Base-by-base conservation (phyloP, 768 basidiomycete species). In the Pleurotus pulmonarius region DNA sequence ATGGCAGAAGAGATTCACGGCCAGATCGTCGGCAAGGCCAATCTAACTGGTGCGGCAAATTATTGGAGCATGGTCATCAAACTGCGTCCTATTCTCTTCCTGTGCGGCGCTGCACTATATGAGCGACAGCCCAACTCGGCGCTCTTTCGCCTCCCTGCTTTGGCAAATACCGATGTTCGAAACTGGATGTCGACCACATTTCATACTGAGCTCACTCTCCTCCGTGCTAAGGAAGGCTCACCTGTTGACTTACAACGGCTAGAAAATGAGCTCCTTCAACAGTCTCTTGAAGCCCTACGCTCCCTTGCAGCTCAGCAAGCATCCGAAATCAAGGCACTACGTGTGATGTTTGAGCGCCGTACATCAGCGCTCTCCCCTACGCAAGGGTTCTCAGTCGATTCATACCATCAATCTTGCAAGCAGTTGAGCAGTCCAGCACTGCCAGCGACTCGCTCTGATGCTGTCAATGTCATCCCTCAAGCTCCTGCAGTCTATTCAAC, bases 111-210 rank as follows among this genome's bases (percentile, higher is more conserved):
- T 5, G 66, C 66, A 1, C 58, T 69, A 3, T 67, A 49, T 46
- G 61, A 67, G 34, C 46, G 46, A 1, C 56, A 59, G n/a, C 66
- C 67, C 0, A 47, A 64, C 1, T 69, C 66, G 4, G 59, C 63
- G 1, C 43, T 70, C 2, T 70, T 71, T 51, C 55, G 58, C 15
- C 64, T 71, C 0, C 68, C 68, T 1, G 70, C 66, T 0, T 55
- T 70, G 15, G 47, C 52, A 0, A 46, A 68, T 51, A n/a, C n/a
- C 0, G 65, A 69, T 43, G 64, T 71, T 11, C 53, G 52, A 8
- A 60, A 64, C 34, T 70, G 66, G 66, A 69, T 69, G 68, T 59
- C 46, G 43, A 56, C 41, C 5, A 58, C 47, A 0, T 71, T 63
- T 56, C 63, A 48, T 5, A 25, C 49, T 4, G 60, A 65, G 37